phyloP scores from a whole-genome alignment of 345 rosid species.

The Gossypium turneri region DNA sequence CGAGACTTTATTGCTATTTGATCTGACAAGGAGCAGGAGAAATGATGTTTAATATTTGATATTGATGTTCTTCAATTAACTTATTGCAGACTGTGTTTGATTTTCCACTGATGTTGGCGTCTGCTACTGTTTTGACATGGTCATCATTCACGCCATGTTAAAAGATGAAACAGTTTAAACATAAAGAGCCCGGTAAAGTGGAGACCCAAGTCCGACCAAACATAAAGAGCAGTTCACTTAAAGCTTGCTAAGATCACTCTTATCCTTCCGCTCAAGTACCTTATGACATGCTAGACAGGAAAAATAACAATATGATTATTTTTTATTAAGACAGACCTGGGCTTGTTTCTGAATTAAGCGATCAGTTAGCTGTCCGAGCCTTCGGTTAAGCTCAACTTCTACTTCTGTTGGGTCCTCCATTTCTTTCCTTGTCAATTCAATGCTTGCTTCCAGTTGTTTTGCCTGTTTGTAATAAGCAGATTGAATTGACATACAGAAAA shows the following conservation, averaged over 20 bases:
- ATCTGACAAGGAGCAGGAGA: background rate
- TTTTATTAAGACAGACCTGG: constrained; percentile 48
- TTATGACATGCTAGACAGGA: background rate
- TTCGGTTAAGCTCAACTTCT: constrained; percentile 73
- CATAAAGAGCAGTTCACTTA: background rate
- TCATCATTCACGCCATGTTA: background rate
- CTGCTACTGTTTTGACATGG: background rate
- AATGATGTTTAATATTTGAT: background rate
- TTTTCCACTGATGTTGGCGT: background rate
- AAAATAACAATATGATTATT: background rate
- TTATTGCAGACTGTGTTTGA: background rate
- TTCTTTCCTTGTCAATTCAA: constrained; percentile 69
- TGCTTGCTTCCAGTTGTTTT: constrained; percentile 53
- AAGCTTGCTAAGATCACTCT: background rate
- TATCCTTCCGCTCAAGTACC: background rate
- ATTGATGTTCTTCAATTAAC: background rate
- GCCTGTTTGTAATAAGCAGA: constrained; percentile 40
- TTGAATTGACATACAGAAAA: background rate
- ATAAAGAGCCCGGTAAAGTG: background rate
- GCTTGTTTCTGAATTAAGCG: constrained; percentile 97
- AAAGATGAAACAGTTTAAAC: background rate
- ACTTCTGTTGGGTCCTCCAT: constrained; percentile 89
- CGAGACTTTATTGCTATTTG: background rate
- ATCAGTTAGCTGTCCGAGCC: constrained; percentile 90
- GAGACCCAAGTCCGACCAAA: background rate